Evolutionary conservation across 139 green algal species (phyloP).

Genomic region (Raphidocelis subcapitata): DNA sequence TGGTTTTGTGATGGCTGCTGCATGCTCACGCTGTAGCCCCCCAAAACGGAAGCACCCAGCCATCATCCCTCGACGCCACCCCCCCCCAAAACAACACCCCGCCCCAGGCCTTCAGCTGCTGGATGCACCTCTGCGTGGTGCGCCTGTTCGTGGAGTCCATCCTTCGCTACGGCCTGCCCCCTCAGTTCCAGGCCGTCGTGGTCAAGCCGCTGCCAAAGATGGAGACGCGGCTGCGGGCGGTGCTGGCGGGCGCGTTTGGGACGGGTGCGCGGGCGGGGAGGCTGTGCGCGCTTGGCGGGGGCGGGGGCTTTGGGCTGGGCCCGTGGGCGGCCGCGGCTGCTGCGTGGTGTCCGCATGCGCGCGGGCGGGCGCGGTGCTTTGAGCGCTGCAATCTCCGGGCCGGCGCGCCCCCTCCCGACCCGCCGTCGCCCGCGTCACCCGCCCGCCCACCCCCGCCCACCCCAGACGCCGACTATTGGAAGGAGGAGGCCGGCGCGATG

Average conservation of each 20-base stretch:
- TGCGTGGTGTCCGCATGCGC: background rate
- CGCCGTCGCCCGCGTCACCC: background rate
- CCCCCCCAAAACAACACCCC: too few relatives aligned
- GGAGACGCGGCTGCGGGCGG: constrained; percentile 59
- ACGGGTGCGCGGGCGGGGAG: constrained; percentile 30
- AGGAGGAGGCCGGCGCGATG: constrained; percentile 39
- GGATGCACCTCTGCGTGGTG: constrained; percentile 90
- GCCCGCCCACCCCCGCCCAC: background rate
- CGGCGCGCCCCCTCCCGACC: background rate
- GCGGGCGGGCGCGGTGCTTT: background rate
- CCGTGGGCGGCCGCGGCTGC: background rate
- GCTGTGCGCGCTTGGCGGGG: background rate
- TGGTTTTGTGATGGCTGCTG: too few relatives aligned
- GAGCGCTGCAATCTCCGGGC: background rate
- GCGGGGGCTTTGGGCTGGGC: background rate
- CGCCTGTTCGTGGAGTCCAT: constrained; percentile 97
- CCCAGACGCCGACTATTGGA: constrained; percentile 46
- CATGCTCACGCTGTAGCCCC: too few relatives aligned
- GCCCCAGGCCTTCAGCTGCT: constrained; percentile 79
- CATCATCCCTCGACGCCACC: too few relatives aligned
- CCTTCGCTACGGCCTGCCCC: constrained; percentile 95
- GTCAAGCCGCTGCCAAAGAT: constrained; percentile 73
- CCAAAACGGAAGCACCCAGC: too few relatives aligned
- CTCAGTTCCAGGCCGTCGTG: constrained; percentile 74
- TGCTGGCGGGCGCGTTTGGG: constrained; percentile 57